A percentile compares a stretch with the other conserved stretches of the same genome.
Evolutionary conservation across 306 rosid genomes (phyloP).

Genomic region (Arachis hypogaea): DNA sequence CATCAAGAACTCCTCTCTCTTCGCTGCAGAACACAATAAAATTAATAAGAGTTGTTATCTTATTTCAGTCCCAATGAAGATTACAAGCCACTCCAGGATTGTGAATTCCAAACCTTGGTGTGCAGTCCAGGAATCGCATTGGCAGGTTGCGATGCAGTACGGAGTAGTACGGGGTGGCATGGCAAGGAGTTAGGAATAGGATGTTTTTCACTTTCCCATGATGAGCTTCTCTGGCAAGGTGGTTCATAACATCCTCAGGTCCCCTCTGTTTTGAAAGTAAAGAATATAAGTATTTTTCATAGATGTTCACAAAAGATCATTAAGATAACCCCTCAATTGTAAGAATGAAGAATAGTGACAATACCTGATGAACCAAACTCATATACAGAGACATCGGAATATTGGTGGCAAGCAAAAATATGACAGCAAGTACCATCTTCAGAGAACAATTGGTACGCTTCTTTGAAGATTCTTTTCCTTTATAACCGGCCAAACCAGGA

Average conservation of each 20-base stretch:
- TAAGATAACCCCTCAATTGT: slow-evolving; percentile 5
- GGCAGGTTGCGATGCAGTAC: slow-evolving; percentile 72
- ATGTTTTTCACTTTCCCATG: slow-evolving; percentile 64
- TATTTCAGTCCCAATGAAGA: slow-evolving; percentile 4
- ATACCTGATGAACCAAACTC: slow-evolving; percentile 98
- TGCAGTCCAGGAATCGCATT: slow-evolving; percentile 86
- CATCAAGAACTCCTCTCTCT: slow-evolving; percentile 67
- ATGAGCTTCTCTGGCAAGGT: slow-evolving; percentile 73
- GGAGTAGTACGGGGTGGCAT: slow-evolving; percentile 91
- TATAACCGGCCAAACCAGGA: slow-evolving; percentile 38
- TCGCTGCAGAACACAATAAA: slow-evolving; percentile 54
- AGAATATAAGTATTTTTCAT: slow-evolving; percentile 7
- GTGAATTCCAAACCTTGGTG: slow-evolving; percentile 71
- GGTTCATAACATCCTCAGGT: slow-evolving; percentile 84
- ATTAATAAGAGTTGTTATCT: slow-evolving; percentile 17
- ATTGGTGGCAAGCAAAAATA: slow-evolving; percentile 84
- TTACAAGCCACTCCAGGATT: slow-evolving; percentile 21
- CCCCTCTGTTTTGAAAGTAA: slow-evolving; percentile 69
- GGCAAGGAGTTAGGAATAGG: slow-evolving; percentile 89
- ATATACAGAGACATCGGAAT: slow-evolving; percentile 91
- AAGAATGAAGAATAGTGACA: not conserved
- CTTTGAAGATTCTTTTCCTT: slow-evolving; percentile 46
- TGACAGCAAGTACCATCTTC: slow-evolving; percentile 55
- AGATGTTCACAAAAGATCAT: slow-evolving; percentile 4
- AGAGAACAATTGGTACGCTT: slow-evolving; percentile 42